Evolutionary conservation across 352 stramenopile species (phyloP).

Genomic region (Thalassiosira pacifica): DNA sequence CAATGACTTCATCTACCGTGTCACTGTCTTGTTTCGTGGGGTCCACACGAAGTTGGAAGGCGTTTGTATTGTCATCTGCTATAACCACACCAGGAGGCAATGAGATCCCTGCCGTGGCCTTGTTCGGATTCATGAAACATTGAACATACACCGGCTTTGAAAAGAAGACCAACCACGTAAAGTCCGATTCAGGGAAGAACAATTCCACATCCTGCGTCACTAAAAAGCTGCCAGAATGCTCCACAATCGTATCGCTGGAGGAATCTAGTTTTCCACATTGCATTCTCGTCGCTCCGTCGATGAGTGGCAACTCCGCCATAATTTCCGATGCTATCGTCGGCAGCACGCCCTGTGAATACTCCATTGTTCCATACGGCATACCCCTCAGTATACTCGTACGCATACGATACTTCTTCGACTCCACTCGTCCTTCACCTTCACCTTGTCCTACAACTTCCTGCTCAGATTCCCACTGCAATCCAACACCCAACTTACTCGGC

Average conservation of each 20-base stretch:
- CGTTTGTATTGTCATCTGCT: slow-evolving; percentile 27
- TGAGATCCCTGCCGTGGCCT: slow-evolving; percentile 41
- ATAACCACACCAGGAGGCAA: slow-evolving; percentile 44
- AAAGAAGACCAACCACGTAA: slow-evolving; percentile 89
- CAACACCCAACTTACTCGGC: slow-evolving; percentile 60
- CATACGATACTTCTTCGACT: slow-evolving; percentile 61
- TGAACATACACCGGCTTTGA: slow-evolving; percentile 76
- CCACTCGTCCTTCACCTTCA: no score
- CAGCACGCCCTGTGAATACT: slow-evolving; percentile 59
- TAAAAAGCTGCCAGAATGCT: slow-evolving; percentile 31
- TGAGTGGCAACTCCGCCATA: slow-evolving; percentile 19
- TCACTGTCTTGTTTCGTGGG: neutral
- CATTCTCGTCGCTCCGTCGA: slow-evolving; percentile 55
- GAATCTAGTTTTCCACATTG: slow-evolving; percentile 57
- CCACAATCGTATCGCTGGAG: no score
- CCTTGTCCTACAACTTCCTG: no score
- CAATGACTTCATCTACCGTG: slow-evolving; percentile 31
- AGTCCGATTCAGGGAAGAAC: slow-evolving; percentile 77
- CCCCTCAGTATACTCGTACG: slow-evolving; percentile 69
- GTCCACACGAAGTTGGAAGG: slow-evolving; percentile 52
- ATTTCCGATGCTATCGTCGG: slow-evolving; percentile 65
- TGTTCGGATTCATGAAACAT: slow-evolving; percentile 62
- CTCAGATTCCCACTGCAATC: slow-evolving; percentile 40
- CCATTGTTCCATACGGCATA: slow-evolving; percentile 79
- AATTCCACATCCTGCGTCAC: slow-evolving; percentile 73